Conservation (phyloP, 176 grass and related monocot genomes). For the Neostapfia colusana region DNA sequence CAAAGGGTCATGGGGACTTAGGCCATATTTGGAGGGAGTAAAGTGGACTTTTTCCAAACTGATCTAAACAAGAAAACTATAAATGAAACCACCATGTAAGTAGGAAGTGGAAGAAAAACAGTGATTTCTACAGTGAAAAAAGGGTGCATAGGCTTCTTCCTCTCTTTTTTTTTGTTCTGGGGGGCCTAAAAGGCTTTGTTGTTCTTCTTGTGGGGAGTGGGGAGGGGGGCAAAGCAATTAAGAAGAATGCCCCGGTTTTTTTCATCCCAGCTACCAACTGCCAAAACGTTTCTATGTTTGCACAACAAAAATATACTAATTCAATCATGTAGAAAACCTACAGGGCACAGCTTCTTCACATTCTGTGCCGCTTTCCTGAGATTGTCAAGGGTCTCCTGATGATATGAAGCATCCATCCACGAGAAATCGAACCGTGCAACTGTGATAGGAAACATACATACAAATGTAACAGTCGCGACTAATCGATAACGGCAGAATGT, state of each 20-base stretch:
- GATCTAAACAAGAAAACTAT: background rate
- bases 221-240: no score
- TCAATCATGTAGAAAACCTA: slow-evolving; percentile 45
- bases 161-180: background rate
- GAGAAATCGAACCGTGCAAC: slow-evolving; percentile 97
- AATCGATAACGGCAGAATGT: background rate
- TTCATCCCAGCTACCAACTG: background rate
- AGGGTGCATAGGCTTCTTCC: no score
- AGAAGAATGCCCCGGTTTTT: background rate
- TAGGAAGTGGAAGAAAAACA: background rate
- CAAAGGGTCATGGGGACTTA: no score
- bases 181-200: no score
- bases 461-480: background rate
- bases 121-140: background rate
- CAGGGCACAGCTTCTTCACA: slow-evolving; percentile 84
- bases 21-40: no score
- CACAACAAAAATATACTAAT: background rate
- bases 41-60: no score
- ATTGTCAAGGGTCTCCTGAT: slow-evolving; percentile 89
- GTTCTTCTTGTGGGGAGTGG: no score
- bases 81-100: background rate
- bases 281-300: background rate
- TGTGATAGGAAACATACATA: slow-evolving; percentile 45
- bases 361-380: slow-evolving; percentile 78
- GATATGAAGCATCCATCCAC: slow-evolving; percentile 74